Base-by-base conservation (phyloP, 148 eudicot genomes). In the Persicaria maculosa region DNA sequence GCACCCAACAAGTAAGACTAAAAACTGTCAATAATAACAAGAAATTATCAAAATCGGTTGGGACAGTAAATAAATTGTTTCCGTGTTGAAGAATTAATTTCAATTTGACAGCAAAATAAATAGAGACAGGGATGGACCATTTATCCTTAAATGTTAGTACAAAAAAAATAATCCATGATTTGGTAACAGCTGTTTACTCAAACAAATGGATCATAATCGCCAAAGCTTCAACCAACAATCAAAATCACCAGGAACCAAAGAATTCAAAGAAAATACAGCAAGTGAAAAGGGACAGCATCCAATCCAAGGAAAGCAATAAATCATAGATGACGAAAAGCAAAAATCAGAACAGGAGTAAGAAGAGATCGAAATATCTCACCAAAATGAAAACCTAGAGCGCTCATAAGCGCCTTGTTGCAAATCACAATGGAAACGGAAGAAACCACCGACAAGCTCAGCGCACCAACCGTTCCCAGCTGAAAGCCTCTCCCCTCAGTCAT, bases 371-470 rank as follows among this genome's bases (percentile, higher is more conserved):
- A 72, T 1, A 50, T 44, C 85, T 83, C 57, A 83, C 85, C 83
- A 50, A 83, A 83, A 68, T 75, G 70, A 71, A 83, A 83, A 62
- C 85, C 85, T 25, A 83, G 81, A 2, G 85, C 74, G 79, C 81
- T 83, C 4, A 83, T 83, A 54, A 83, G 81, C 55, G 85, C 85
- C 81, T 83, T 80, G 75, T 83, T 83, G 65, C 85, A 83, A 67
- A 83, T 80, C 75, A 83, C 85, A 31, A 83, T 83, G 9, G 85
- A 83, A 4, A 83, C 85, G 1, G 83, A 80, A 5, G 85, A 83
- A 77, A 83, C 73, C 74, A 83, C 85, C 3, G 85, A 83, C 57
- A 83, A 72, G 61, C 83, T 68, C 72, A 83, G 77, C 22, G 85
- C 85, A 15, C 85, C 83, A 40, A 80, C 57, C 11, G 85, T 83